Evolutionary conservation across 805 yeast genomes (phyloP).

Genomic region (Vanderwaltozyma polyspora): DNA sequence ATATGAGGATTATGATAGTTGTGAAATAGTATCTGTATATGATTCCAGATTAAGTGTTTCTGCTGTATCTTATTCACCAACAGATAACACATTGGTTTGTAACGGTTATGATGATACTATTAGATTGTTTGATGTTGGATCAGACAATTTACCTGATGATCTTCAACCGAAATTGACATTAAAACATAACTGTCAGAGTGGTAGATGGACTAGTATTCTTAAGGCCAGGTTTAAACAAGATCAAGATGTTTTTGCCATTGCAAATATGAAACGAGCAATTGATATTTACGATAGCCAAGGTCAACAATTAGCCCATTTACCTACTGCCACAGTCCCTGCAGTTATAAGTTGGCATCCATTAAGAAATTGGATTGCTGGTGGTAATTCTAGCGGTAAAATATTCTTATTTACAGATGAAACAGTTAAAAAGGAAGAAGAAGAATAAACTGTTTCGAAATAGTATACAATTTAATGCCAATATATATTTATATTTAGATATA

Average conservation of each 20-base stretch:
- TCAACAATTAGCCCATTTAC: slow-evolving; percentile 62
- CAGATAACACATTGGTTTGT: slow-evolving; percentile 60
- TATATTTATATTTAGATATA: slow-evolving; percentile 1
- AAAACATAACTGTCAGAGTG: slow-evolving; percentile 90
- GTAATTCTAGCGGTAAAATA: slow-evolving; percentile 86
- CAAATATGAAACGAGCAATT: slow-evolving; percentile 80
- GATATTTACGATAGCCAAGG: slow-evolving; percentile 78
- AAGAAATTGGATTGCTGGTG: slow-evolving; percentile 85
- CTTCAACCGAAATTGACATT: slow-evolving; percentile 53
- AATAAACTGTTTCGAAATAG: neutral
- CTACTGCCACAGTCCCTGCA: slow-evolving; percentile 88
- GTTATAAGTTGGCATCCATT: slow-evolving; percentile 75
- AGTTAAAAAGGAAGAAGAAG: slow-evolving; percentile 1
- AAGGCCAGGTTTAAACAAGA: slow-evolving; percentile 77
- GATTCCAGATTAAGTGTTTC: slow-evolving; percentile 71
- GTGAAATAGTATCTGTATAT: slow-evolving; percentile 42
- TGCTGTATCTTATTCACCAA: slow-evolving; percentile 66
- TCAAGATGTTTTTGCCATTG: slow-evolving; percentile 77
- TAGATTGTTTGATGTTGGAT: slow-evolving; percentile 51
- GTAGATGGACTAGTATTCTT: slow-evolving; percentile 90
- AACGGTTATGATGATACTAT: slow-evolving; percentile 89
- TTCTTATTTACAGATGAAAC: slow-evolving; percentile 36
- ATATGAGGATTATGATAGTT: slow-evolving; percentile 32
- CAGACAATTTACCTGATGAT: slow-evolving; percentile 19
- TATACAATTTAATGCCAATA: neutral